A percentile compares a stretch with the other conserved stretches of the same genome.
Evolutionary conservation across 306 rosid species (phyloP).

Genomic region (Datisca glomerata): DNA sequence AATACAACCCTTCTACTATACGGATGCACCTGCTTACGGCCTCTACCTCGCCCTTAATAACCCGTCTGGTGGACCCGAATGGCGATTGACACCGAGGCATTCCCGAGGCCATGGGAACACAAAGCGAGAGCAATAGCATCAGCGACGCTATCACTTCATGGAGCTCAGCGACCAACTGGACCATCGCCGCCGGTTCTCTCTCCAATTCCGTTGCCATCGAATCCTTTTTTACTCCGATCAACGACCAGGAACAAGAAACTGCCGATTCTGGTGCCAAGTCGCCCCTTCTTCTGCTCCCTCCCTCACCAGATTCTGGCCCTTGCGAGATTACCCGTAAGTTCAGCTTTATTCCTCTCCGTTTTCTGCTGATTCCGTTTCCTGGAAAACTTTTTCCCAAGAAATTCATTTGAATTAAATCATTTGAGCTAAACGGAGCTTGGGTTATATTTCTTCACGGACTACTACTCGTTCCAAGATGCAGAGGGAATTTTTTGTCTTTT

Average conservation of each 20-base stretch:
- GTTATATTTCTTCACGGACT: too few relatives aligned
- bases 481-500: too few relatives aligned
- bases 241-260: constrained; percentile 12
- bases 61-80: too few relatives aligned
- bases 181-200: constrained; percentile 32
- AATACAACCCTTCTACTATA: too few relatives aligned
- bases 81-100: too few relatives aligned
- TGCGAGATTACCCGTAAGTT: constrained; percentile 70
- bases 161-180: constrained; percentile 49
- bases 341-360: neutral
- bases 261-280: constrained; percentile 14
- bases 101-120: constrained; percentile 20
- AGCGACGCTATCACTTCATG: constrained; percentile 4
- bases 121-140: constrained; percentile 2
- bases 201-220: constrained; percentile 34
- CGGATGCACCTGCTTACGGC: too few relatives aligned
- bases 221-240: constrained; percentile 29
- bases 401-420: neutral
- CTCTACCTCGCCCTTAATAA: too few relatives aligned
- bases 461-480: too few relatives aligned
- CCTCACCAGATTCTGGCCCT: constrained; percentile 48
- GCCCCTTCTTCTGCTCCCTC: constrained; percentile 44
- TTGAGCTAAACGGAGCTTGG: neutral
- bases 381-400: neutral
- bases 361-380: neutral